A percentile compares a stretch with the other conserved stretches of the same genome.
Evolutionary conservation across 2,329 filamentous ascomycete species (phyloP).

Genomic region (Chaetomiaceae sp.): DNA sequence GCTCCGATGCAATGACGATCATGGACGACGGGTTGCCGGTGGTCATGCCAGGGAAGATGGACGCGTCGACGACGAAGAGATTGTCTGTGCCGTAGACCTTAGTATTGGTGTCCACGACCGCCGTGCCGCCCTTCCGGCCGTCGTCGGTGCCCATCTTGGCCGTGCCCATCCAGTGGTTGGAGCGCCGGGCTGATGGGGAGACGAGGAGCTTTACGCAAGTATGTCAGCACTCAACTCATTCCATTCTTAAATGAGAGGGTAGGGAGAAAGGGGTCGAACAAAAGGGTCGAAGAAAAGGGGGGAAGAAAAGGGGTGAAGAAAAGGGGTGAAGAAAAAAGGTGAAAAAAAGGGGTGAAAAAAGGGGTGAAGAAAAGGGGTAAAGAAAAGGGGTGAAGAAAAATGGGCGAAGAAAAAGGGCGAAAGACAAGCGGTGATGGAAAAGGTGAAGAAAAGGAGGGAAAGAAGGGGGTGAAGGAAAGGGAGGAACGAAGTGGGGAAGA

Average conservation of each 20-base stretch:
- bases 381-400: no score
- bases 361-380: constrained; percentile 5
- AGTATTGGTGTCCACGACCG: constrained; percentile 60
- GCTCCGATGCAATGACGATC: constrained; percentile 61
- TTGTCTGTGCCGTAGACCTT: constrained; percentile 66
- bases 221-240: neutral
- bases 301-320: no score
- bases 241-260: neutral
- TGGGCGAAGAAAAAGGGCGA: constrained; percentile 4
- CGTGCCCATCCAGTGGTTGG: constrained; percentile 55
- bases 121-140: constrained; percentile 47
- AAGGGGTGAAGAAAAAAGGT: neutral
- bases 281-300: constrained; percentile 14
- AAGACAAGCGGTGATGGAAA: no score
- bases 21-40: constrained; percentile 64
- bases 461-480: no score
- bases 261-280: no score
- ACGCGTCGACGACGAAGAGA: constrained; percentile 63
- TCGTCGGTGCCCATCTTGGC: constrained; percentile 57
- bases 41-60: constrained; percentile 65
- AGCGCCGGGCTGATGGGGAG: constrained; percentile 38
- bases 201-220: constrained; percentile 36
- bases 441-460: constrained; percentile 5
- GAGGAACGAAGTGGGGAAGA: no score
- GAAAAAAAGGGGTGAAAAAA: no score